Evolutionary conservation across 805 yeast species (phyloP).

Genomic region (Cyberlindnera nakhonratchasimensis): DNA sequence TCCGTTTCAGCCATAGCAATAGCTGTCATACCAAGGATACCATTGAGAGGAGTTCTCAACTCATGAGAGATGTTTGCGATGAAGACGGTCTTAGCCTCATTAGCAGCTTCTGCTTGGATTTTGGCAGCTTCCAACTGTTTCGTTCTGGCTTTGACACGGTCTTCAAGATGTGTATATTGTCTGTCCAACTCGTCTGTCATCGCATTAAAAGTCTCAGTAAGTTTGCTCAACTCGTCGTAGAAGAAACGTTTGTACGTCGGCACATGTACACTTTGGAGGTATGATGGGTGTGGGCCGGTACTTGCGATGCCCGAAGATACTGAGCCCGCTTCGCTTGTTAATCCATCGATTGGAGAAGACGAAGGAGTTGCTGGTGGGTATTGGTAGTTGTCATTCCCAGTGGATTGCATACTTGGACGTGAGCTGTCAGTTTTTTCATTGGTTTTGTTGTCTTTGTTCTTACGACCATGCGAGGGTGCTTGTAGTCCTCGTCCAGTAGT

Average conservation of each 20-base stretch:
- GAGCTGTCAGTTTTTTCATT: conserved; percentile 7
- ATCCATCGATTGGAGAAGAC: conserved; percentile 2
- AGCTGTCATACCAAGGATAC: conserved; percentile 93
- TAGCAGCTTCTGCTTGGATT: conserved; percentile 88
- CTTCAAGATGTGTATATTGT: conserved; percentile 83
- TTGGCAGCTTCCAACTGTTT: conserved; percentile 85
- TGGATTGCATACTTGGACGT: conserved; percentile 7
- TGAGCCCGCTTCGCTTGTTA: conserved; percentile 16
- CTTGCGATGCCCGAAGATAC: conserved; percentile 10
- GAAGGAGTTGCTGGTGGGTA: conserved; percentile 9
- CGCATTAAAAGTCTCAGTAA: conserved; percentile 83
- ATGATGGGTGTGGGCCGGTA: conserved; percentile 28
- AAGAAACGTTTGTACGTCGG: conserved; percentile 50
- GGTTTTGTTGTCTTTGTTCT: conserved; percentile 12
- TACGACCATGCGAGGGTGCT: conserved; percentile 10
- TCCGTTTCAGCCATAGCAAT: conserved; percentile 88
- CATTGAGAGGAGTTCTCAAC: conserved; percentile 91
- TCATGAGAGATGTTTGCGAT: conserved; percentile 93
- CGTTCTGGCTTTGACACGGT: conserved; percentile 81
- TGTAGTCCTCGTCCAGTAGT: conserved; percentile 40
- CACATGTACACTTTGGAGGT: conserved; percentile 37
- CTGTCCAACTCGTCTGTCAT: conserved; percentile 86
- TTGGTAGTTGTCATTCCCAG: conserved; percentile 1
- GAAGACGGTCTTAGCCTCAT: conserved; percentile 93
- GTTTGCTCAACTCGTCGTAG: conserved; percentile 82